Percentiles rank a stretch among this genome's conserved stretches.
These are phyloP conservation scores for Phytophthora cryptogea DNA, from an alignment of 352 stramenopile species.

Conservation along the genomic window DNA sequence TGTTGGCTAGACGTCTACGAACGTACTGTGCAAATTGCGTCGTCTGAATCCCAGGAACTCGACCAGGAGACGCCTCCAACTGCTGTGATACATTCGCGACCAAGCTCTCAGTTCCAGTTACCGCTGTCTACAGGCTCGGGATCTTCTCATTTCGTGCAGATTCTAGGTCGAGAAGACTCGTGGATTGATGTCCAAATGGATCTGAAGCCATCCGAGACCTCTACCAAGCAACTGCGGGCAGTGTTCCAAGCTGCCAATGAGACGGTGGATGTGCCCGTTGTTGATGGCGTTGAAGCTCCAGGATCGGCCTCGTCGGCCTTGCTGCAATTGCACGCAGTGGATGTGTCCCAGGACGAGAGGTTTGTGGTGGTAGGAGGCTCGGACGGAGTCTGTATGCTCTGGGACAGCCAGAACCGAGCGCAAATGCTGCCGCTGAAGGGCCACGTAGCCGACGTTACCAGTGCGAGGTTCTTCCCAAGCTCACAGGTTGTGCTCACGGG, in stretches of 20 bases:
- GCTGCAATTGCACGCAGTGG: slow-evolving; percentile 52
- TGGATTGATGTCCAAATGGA: slow-evolving; percentile 56
- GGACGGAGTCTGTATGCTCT: slow-evolving; percentile 60
- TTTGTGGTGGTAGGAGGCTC: slow-evolving; percentile 56
- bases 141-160: slow-evolving; percentile 36
- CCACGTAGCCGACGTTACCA: slow-evolving; percentile 67
- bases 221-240: slow-evolving; percentile 26
- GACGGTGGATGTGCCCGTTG: slow-evolving; percentile 32
- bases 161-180: slow-evolving; percentile 36
- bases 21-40: slow-evolving; percentile 35
- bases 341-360: slow-evolving; percentile 57
- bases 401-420: slow-evolving; percentile 37
- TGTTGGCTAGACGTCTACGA: slow-evolving; percentile 67
- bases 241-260: slow-evolving; percentile 66
- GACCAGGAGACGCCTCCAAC: slow-evolving; percentile 16
- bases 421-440: slow-evolving; percentile 44
- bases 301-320: slow-evolving; percentile 1
- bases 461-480: slow-evolving; percentile 70
- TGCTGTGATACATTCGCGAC: slow-evolving; percentile 23
- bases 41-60: slow-evolving; percentile 8
- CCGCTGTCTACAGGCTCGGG: slow-evolving; percentile 18
- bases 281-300: neutral
- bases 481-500: slow-evolving; percentile 69
- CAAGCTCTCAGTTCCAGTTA: slow-evolving; percentile 53
- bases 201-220: slow-evolving; percentile 5